A percentile compares a stretch with the other conserved stretches of the same genome.
phyloP scores from a whole-genome alignment of 768 basidiomycete genomes.

The Kwoniella bestiolae region DNA sequence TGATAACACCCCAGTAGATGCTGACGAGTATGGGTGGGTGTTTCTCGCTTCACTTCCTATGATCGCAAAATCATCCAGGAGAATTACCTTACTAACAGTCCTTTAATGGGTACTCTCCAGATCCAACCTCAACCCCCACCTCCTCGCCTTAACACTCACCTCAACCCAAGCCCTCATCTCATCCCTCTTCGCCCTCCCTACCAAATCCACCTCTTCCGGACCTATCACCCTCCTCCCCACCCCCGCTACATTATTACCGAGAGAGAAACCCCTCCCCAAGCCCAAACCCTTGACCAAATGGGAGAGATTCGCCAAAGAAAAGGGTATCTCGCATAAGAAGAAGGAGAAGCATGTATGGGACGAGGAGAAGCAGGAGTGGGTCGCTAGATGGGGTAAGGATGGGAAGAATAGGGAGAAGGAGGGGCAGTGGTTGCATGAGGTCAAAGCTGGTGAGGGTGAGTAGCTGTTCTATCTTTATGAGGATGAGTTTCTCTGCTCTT shows the following conservation, averaged over 20 bases:
- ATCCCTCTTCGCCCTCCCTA: constrained; percentile 80
- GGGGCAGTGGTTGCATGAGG: constrained; percentile 88
- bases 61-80: not conserved
- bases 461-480: not conserved
- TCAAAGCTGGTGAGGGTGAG: constrained; percentile 80
- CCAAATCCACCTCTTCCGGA: constrained; percentile 64
- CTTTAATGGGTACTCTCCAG: constrained; percentile 60
- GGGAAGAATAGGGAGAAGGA: constrained; percentile 86
- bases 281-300: constrained; percentile 93
- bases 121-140: constrained; percentile 76
- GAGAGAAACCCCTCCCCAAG: constrained; percentile 90
- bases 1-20: constrained; percentile 84
- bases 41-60: not conserved
- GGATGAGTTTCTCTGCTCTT: no score
- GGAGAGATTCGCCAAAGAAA: constrained; percentile 91
- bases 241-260: constrained; percentile 76
- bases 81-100: no score
- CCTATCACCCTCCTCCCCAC: constrained; percentile 80
- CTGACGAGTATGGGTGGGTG: constrained; percentile 77
- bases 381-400: constrained; percentile 80
- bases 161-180: constrained; percentile 80
- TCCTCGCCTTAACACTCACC: constrained; percentile 73
- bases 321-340: constrained; percentile 82
- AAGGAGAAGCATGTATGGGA: constrained; percentile 87
- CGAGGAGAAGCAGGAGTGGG: constrained; percentile 92